Evolutionary conservation across 805 yeast genomes (phyloP), one percentile per base, ranked within the genome.

Genomic region (Saturnispora mendoncae): DNA sequence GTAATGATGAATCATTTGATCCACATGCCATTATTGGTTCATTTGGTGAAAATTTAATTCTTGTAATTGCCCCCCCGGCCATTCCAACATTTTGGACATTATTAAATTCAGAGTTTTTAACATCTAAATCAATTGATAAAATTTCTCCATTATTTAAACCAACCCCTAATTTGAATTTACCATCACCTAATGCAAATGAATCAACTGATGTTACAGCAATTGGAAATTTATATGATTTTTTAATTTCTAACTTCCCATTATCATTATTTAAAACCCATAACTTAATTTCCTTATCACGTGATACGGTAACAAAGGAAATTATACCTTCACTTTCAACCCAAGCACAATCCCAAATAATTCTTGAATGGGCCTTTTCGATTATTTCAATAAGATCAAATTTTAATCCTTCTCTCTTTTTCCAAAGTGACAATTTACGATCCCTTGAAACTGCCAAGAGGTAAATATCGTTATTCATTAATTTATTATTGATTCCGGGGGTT

Each of bases 301-400:
- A 80, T 0, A 78, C 90, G 1, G 97, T 88, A n/a, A 84, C 55
- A 54, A 90, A 88, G n/a, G 58, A 57, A 10, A 51, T 49, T 3
- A 42, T 28, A n/a, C 50, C 70, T 3, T 53, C 64, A n/a, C 53
- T 45, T 4, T 87, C 85, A 0, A 79, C 65, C 95, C 97, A 92
- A 29, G 83, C 74, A 56, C 90, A 80, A 63, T 92, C 97, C 98
- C 98, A 94, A 33, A 92, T 76, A 52, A 92, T 90, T 60, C 97
- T 76, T 2, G 81, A 61, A 56, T 94, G 99, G 0, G 96, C 96
- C 57, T 82, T 85, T 27, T 74, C 74, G 62, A 57, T 51, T 9
- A 57, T 23, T 21, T 50, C 52, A 18, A 61, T 46, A 21, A 59
- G 40, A 36, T 51, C 38, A 36, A 60, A 56, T 24, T 48, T 55